These are phyloP conservation scores for Fusarium foetens DNA, from an alignment of 2,329 filamentous ascomycete genomes.

Conservation along the genomic window DNA sequence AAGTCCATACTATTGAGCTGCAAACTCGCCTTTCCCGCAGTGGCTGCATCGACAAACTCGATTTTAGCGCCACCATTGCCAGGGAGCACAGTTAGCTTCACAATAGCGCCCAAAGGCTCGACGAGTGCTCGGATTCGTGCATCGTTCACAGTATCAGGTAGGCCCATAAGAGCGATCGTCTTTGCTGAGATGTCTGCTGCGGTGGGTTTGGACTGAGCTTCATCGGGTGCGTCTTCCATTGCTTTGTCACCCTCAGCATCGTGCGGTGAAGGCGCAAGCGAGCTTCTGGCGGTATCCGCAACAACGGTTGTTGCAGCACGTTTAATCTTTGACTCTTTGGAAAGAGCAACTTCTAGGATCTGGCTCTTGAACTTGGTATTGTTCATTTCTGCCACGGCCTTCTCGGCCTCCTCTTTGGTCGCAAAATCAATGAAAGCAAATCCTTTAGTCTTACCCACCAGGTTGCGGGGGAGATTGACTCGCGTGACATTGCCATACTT, in stretches of 20 bases:
- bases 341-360: constrained; percentile 73
- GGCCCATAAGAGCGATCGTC: constrained; percentile 82
- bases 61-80: constrained; percentile 87
- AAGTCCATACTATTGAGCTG: constrained; percentile 67
- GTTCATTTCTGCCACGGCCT: constrained; percentile 74
- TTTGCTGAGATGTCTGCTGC: constrained; percentile 67
- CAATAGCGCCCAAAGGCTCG: constrained; percentile 74
- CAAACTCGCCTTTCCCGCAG: constrained; percentile 77
- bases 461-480: constrained; percentile 75
- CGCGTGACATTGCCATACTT: constrained; percentile 80
- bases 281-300: constrained; percentile 46
- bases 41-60: constrained; percentile 77
- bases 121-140: constrained; percentile 79
- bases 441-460: constrained; percentile 76
- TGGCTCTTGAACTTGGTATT: constrained; percentile 75
- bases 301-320: constrained; percentile 60
- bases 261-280: constrained; percentile 50
- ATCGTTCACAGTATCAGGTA: constrained; percentile 94
- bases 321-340: constrained; percentile 66
- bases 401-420: constrained; percentile 73
- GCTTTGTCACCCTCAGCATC: constrained; percentile 53
- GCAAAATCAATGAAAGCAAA: constrained; percentile 84
- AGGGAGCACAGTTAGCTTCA: constrained; percentile 82
- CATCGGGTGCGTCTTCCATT: constrained; percentile 48
- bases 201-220: constrained; percentile 49